phyloP scores from a whole-genome alignment of 768 basidiomycete species.

The Galerina marginata region DNA sequence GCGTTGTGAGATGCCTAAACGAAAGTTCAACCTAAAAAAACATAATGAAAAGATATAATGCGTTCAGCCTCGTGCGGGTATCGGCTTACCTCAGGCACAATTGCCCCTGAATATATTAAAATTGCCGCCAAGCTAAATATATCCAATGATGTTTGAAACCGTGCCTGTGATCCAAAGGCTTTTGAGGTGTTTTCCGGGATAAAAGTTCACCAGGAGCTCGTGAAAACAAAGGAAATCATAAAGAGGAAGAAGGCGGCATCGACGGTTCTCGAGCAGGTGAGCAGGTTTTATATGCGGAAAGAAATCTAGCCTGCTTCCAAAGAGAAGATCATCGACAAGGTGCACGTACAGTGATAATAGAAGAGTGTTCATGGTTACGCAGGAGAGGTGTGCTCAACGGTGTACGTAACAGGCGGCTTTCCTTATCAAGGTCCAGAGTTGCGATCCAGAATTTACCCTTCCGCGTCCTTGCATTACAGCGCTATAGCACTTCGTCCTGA shows the following conservation, averaged over 20 bases:
- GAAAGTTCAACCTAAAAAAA: slow-evolving; percentile 15
- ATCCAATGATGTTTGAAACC: background rate
- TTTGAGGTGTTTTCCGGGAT: too few relatives aligned
- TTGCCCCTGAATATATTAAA: slow-evolving; percentile 10
- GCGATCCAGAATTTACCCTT: background rate
- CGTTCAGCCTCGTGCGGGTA: slow-evolving; percentile 1
- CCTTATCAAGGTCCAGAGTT: background rate
- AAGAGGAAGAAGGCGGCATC: slow-evolving; percentile 45
- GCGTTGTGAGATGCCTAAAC: slow-evolving; percentile 7
- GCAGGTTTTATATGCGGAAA: slow-evolving; percentile 12
- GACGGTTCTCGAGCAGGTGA: slow-evolving; percentile 33
- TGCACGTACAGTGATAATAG: background rate
- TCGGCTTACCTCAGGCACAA: slow-evolving; percentile 15
- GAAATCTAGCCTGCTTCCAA: background rate
- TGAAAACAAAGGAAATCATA: background rate
- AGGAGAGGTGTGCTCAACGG: background rate
- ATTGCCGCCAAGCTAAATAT: background rate
- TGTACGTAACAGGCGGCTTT: slow-evolving; percentile 4
- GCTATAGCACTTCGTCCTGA: too few relatives aligned
- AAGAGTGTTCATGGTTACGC: background rate
- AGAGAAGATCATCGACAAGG: background rate
- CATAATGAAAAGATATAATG: slow-evolving; percentile 12
- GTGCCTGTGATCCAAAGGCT: too few relatives aligned
- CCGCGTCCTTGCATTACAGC: too few relatives aligned
- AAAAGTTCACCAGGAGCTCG: background rate